These are phyloP conservation scores for Mycena sp. DNA, from an alignment of 1,284 basidiomycete species.

Conservation along the genomic window DNA sequence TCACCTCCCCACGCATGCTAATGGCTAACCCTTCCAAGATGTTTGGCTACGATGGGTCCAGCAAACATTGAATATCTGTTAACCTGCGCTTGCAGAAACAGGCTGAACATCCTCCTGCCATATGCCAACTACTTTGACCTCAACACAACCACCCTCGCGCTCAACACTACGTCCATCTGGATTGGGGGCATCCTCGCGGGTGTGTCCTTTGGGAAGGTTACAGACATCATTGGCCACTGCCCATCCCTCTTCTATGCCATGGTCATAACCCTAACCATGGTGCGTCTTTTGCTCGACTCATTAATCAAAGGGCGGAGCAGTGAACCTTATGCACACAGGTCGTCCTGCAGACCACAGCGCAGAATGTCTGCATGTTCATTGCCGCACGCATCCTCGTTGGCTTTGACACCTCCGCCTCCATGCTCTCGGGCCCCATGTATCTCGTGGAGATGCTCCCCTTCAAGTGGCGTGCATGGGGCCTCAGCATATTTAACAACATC, in stretches of 20 bases:
- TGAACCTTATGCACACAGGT: too few species aligned
- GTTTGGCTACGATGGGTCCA: constrained; percentile 35
- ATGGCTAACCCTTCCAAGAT: constrained; percentile 16
- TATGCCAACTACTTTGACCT: constrained; percentile 33
- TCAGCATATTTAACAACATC: constrained; percentile 33
- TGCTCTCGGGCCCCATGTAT: constrained; percentile 33
- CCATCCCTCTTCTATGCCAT: constrained; percentile 29
- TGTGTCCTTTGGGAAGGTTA: constrained; percentile 32
- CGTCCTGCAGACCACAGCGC: constrained; percentile 32
- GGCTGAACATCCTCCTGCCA: constrained; percentile 34
- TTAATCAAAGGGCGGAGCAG: too few species aligned
- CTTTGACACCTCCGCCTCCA: constrained; percentile 34
- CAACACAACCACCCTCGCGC: constrained; percentile 8
- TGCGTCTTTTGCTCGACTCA: background rate
- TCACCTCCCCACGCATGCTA: background rate
- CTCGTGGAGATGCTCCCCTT: constrained; percentile 34
- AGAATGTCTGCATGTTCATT: constrained; percentile 34
- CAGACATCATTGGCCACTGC: constrained; percentile 28
- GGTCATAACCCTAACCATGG: constrained; percentile 27
- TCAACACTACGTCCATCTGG: constrained; percentile 36
- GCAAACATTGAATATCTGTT: background rate
- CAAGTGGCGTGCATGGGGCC: constrained; percentile 36
- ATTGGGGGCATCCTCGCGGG: constrained; percentile 37
- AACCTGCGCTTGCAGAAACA: constrained; percentile 20
- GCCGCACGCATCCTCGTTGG: constrained; percentile 32